Evolutionary conservation across 352 stramenopile species (phyloP).

Genomic region (Phytopythium mirpurense): DNA sequence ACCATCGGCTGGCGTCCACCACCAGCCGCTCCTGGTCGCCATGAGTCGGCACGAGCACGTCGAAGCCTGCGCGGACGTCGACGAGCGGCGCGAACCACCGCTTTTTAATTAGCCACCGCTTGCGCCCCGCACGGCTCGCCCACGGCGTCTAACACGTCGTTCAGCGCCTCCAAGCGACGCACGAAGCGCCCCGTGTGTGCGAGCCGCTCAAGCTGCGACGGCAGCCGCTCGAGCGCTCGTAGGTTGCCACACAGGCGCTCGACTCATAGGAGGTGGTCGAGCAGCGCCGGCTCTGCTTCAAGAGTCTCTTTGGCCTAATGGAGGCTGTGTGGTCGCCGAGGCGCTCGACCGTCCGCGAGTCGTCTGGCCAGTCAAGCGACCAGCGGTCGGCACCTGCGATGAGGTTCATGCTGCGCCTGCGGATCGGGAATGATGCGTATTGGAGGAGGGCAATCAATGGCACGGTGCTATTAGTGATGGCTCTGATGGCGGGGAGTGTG

Average conservation of each 20-base stretch:
- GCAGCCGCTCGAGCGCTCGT: background rate
- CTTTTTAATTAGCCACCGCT: background rate
- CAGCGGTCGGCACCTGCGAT: background rate
- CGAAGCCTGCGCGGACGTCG: background rate
- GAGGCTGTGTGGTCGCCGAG: background rate
- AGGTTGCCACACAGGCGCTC: background rate
- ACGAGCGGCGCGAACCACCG: background rate
- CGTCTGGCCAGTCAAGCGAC: background rate
- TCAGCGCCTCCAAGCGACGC: background rate
- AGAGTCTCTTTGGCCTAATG: background rate
- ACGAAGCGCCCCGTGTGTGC: background rate
- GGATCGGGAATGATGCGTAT: too few relatives aligned
- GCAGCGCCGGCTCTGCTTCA: background rate
- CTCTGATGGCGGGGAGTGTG: too few relatives aligned
- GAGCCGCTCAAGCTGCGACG: background rate
- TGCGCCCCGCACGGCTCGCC: background rate
- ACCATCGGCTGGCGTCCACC: slow-evolving; percentile 7
- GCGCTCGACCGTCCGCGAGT: background rate
- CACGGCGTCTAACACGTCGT: background rate
- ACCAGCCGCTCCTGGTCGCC: background rate
- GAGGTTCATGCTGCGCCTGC: too few relatives aligned
- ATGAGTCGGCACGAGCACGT: background rate
- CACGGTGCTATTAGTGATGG: too few relatives aligned
- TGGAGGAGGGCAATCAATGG: too few relatives aligned
- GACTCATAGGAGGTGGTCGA: background rate